Base-by-base conservation (phyloP, 768 basidiomycete species). In the Sporobolomyces roseus region DNA sequence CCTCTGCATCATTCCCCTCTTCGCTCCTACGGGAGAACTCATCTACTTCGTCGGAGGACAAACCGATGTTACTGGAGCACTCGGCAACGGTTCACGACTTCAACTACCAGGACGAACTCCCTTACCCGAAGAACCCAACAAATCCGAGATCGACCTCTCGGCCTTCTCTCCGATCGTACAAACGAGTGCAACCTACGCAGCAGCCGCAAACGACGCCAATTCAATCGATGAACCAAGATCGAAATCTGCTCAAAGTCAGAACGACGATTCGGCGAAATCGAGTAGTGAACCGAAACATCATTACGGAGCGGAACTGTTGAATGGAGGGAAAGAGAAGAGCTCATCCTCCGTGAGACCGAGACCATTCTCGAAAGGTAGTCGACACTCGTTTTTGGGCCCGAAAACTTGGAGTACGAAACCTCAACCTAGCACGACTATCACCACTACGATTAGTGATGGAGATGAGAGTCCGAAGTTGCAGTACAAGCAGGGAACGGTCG, bases 31-130 rank as follows among this genome's bases (percentile, higher is more conserved):
- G 0, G 68, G 68, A 1, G 59, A 65, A 25, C 25, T 70, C 7
- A 21, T 32, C 46, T 65, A 65, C 38, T 65, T 65, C 33, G 41
- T 65, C 52, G 68, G 68, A 27, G 66, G 66, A 1, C 66, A 67
- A 45, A 62, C 61, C 10, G 52, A 62, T 29, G 46, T 67, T 33
- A 61, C 66, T 25, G 66, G 66, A 43, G 45, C 61, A 0, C 60
- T 67, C 16, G 45, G 52, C 13, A 52, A 46, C 30, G 61, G 60
- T 1, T 25, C 52, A 1, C 46, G 61, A 2, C 53, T 66, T 14
- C 29, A 33, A 3, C 38, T 66, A 9, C 65, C 65, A 12, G 50
- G 58, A 27, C 43, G 29, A 14, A 35, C 3, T 19, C 54, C 53
- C 4, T 4, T 25, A 10, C 21, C 25, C n/a, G 17, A 23, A 36